These are phyloP conservation scores for Amaranthus palmeri DNA, from an alignment of 148 eudicot genomes.

Conservation along the genomic window DNA sequence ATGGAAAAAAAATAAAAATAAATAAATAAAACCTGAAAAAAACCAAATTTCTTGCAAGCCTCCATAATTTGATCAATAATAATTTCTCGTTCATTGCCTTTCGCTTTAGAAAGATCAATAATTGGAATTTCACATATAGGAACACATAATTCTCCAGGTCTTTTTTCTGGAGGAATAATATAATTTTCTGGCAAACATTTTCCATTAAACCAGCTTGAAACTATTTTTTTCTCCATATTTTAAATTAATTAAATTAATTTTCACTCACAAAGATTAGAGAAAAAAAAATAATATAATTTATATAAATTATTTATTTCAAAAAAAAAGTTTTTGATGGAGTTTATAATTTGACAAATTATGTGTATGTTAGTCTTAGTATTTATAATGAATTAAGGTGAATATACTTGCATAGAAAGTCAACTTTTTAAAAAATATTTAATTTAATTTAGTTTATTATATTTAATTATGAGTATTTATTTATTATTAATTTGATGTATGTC, in stretches of 20 bases:
- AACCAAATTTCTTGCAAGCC: constrained; percentile 44
- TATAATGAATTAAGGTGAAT: neutral
- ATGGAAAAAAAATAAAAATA: neutral
- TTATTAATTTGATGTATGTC: neutral
- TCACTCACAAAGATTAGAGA: neutral
- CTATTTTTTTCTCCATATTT: constrained; percentile 29
- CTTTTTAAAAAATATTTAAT: constrained; percentile 12
- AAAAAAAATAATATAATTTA: neutral
- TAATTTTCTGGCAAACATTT: constrained; percentile 41
- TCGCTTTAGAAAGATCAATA: constrained; percentile 32
- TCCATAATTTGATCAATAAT: constrained; percentile 28
- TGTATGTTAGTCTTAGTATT: neutral
- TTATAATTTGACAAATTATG: no score
- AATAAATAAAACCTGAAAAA: constrained; percentile 49
- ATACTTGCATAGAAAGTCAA: constrained; percentile 13
- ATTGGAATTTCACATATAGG: constrained; percentile 37
- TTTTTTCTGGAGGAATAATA: constrained; percentile 40
- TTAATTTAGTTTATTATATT: neutral
- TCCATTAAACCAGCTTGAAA: constrained; percentile 43
- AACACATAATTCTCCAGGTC: constrained; percentile 37
- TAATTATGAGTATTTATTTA: neutral
- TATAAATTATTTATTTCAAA: neutral
- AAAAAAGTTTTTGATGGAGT: neutral
- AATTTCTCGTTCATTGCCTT: constrained; percentile 12
- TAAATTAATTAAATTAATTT: neutral